Evolutionary conservation across 2,329 filamentous ascomycete genomes (phyloP), one percentile per base, ranked within the genome.

Genomic region (Neurospora sp.): DNA sequence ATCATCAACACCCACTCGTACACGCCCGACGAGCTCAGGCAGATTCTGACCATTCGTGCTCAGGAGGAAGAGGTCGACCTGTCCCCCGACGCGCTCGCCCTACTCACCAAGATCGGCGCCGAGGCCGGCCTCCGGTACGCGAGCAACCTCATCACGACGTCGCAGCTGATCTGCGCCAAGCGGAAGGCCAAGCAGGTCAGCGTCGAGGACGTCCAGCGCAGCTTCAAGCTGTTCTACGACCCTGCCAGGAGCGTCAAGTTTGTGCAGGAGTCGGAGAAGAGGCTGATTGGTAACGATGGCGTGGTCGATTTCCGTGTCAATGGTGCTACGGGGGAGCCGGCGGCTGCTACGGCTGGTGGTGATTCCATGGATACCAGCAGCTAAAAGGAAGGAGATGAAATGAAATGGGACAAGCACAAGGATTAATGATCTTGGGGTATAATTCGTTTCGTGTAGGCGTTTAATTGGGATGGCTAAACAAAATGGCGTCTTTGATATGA

Each of bases 71-170:
- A 99, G 79, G 90, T 99, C 67, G 96, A 99, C 73, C 83, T 97
- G 40, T 92, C 92, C 0, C 86, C 94, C 6, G 94, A 98, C 78
- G 95, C 96, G 0, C 86, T 99, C 13, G 94, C 94, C 1, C 87
- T 99, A 15, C 87, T 99, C 43, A 97, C 96, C 72, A 98, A 98
- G 84, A 97, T 98, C 76, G 96, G 94, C 38, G 88, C 94, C 77
- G 96, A 99, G 80, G 90, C 93, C 1, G 95, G 95, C 33, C 85
- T 99, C 68, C 87, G 96, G 75, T 99, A 99, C 79, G 95, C 94
- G n/a, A 96, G 93, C 83, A 97, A 99, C 79, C 89, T 99, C 70
- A 97, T 99, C 81, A 97, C 92, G 28, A 97, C 96, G 1, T 96
- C 93, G 5, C 91, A 97, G 80, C 87, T 99, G 66, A 86, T 98